Evolutionary conservation across 2,329 filamentous ascomycete genomes (phyloP).

Genomic region (Boeremia lycopersici): DNA sequence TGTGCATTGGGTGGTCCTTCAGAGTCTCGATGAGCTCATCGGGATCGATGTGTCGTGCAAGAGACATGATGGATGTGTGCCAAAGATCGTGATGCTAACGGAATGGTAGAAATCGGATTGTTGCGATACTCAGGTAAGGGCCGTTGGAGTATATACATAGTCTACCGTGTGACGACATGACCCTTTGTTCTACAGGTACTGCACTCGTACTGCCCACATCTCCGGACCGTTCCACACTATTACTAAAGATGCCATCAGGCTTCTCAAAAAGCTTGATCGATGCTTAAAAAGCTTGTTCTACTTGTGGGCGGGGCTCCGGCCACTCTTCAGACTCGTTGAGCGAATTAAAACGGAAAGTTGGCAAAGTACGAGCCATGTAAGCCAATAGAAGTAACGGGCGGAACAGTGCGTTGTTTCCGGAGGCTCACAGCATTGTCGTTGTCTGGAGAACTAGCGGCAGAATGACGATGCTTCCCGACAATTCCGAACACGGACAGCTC

Average conservation of each 20-base stretch:
- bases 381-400: background rate
- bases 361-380: background rate
- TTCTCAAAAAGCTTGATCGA: constrained; percentile 35
- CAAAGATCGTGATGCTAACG: background rate
- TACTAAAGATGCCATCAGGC: constrained; percentile 5
- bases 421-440: constrained; percentile 8
- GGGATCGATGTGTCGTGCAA: constrained; percentile 60
- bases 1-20: constrained; percentile 53
- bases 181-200: background rate
- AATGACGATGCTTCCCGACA: constrained; percentile 11
- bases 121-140: background rate
- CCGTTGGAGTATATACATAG: constrained; percentile 8
- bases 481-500: background rate
- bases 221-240: constrained; percentile 10
- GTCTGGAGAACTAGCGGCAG: constrained; percentile 11
- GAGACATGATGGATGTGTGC: constrained; percentile 50
- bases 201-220: background rate
- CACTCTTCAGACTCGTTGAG: background rate
- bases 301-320: background rate
- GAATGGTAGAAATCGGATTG: background rate
- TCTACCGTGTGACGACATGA: constrained; percentile 12
- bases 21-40: constrained; percentile 60
- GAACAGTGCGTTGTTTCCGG: constrained; percentile 3
- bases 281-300: constrained; percentile 39
- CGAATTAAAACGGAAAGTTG: background rate